Conservation (phyloP, 2,329 filamentous ascomycete genomes). For the Leptosphaerulina australis region DNA sequence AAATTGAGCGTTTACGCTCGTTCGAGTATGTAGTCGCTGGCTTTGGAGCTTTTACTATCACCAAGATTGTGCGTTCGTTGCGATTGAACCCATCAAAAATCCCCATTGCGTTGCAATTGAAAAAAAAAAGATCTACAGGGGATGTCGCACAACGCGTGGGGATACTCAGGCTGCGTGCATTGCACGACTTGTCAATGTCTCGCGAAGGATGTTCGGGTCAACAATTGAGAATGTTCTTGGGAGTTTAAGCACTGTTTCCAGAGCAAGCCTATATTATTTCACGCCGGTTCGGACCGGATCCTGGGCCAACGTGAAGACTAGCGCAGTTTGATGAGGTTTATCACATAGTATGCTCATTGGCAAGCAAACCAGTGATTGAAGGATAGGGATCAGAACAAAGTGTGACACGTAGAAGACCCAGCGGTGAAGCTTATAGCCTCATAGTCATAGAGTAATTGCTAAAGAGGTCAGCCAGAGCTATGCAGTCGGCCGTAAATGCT, state of each 20-base stretch:
- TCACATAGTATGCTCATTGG: too few relatives aligned
- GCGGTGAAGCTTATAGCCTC: neutral
- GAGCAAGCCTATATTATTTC: too few relatives aligned
- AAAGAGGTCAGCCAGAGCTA: slow-evolving; percentile 1
- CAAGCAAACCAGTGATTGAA: too few relatives aligned
- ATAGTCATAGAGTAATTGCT: neutral
- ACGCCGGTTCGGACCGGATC: too few relatives aligned
- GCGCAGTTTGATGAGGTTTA: too few relatives aligned
- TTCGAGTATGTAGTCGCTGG: too few relatives aligned
- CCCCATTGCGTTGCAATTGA: neutral
- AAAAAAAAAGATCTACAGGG: neutral
- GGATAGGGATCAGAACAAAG: neutral
- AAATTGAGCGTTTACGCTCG: too few relatives aligned
- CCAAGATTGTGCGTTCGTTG: too few relatives aligned
- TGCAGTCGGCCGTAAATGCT: slow-evolving; percentile 15
- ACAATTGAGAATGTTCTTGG: neutral
- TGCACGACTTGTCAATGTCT: neutral
- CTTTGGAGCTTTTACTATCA: too few relatives aligned
- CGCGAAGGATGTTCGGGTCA: neutral
- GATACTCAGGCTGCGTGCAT: neutral
- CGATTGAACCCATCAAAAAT: too few relatives aligned
- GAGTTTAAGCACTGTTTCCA: too few relatives aligned
- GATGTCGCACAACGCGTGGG: slow-evolving; percentile 21
- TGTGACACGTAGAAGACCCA: neutral
- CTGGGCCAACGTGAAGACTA: too few relatives aligned